These are phyloP conservation scores for Saksenaea oblongispora DNA, from an alignment of 371 early-diverging fungal genomes.

Conservation along the genomic window DNA sequence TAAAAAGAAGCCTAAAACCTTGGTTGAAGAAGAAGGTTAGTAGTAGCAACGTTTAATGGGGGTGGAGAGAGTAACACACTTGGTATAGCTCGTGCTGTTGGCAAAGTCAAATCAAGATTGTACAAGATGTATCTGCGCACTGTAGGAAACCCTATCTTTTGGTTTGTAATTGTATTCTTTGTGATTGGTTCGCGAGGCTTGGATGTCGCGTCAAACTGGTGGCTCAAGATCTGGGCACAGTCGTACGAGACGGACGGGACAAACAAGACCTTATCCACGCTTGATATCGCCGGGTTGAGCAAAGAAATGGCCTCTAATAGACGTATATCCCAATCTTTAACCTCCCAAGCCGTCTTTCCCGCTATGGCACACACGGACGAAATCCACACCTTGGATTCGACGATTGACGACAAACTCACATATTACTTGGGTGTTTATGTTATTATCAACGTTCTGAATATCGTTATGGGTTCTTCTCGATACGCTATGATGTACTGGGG, in stretches of 20 bases:
- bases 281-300: too few species aligned
- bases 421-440: constrained; percentile 48
- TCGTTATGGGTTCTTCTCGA: constrained; percentile 33
- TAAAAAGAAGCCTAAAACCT: constrained; percentile 20
- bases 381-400: not conserved
- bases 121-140: constrained; percentile 51
- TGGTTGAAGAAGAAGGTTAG: constrained; percentile 43
- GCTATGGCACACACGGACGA: not conserved
- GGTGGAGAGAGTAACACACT: not conserved
- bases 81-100: constrained; percentile 45
- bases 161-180: constrained; percentile 37
- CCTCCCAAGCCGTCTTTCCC: constrained; percentile 10
- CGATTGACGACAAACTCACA: constrained; percentile 26
- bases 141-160: constrained; percentile 50
- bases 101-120: constrained; percentile 52
- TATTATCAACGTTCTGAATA: constrained; percentile 34
- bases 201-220: constrained; percentile 51
- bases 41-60: not conserved
- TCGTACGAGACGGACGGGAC: constrained; percentile 9
- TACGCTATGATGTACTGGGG: constrained; percentile 49
- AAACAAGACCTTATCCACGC: not conserved
- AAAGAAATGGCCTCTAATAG: too few species aligned
- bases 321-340: not conserved
- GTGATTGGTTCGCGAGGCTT: constrained; percentile 49
- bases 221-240: constrained; percentile 64